These are phyloP conservation scores for Fusarium subtropicale DNA, from an alignment of 2,329 filamentous ascomycete genomes.

Conservation along the genomic window DNA sequence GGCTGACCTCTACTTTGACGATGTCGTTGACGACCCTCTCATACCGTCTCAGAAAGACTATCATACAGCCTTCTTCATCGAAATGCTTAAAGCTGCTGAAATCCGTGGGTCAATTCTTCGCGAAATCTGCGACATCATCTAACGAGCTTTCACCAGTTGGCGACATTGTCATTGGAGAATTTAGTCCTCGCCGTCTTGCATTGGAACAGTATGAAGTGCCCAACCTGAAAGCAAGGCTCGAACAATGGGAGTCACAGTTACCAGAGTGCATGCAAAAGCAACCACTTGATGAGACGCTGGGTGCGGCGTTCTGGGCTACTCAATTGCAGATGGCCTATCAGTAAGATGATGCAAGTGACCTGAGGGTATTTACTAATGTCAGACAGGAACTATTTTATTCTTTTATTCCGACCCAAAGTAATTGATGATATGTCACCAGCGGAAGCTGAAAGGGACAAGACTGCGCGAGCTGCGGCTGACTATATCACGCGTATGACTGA, in stretches of 20 bases:
- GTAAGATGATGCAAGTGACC: background rate
- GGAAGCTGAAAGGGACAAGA: constrained; percentile 18
- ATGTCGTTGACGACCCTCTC: background rate
- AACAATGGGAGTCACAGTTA: constrained; percentile 19
- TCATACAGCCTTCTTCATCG: constrained; percentile 27
- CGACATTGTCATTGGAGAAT: constrained; percentile 36
- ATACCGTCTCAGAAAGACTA: constrained; percentile 18
- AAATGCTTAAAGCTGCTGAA: constrained; percentile 15
- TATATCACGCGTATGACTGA: constrained; percentile 35
- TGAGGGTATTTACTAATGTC: accelerated
- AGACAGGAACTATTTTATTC: constrained; percentile 20
- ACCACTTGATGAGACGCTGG: constrained; percentile 16
- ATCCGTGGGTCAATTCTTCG: constrained; percentile 9
- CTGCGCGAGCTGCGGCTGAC: constrained; percentile 28
- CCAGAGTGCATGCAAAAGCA: constrained; percentile 11
- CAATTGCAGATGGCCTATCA: constrained; percentile 38
- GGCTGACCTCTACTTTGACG: constrained; percentile 29
- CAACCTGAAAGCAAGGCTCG: background rate
- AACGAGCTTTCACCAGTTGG: constrained; percentile 12
- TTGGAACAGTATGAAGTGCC: constrained; percentile 5
- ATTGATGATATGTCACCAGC: background rate
- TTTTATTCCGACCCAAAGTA: constrained; percentile 28
- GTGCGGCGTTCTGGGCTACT: constrained; percentile 26
- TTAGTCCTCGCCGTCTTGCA: constrained; percentile 24
- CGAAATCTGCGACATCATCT: accelerated